Evolutionary conservation across 805 yeast genomes (phyloP).

Genomic region (Metschnikowia lochheadii): DNA sequence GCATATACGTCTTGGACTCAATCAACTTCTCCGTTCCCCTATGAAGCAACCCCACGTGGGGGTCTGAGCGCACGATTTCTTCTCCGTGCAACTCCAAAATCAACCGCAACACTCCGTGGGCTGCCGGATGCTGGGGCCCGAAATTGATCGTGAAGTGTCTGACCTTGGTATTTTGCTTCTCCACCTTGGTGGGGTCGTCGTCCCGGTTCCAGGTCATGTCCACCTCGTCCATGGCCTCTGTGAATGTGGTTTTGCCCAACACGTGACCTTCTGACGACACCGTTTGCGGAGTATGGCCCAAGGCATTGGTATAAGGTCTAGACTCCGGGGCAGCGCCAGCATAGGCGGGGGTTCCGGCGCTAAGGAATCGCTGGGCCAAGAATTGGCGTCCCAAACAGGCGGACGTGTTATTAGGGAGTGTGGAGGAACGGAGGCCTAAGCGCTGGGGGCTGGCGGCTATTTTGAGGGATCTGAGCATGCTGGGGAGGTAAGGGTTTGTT

Average conservation of each 20-base stretch:
- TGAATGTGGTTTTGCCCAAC: constrained; percentile 41
- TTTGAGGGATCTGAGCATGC: constrained; percentile 11
- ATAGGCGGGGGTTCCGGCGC: constrained; percentile 16
- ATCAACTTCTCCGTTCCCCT: constrained; percentile 88
- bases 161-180: constrained; percentile 50
- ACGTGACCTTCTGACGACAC: constrained; percentile 30
- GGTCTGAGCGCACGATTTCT: constrained; percentile 82
- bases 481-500: constrained; percentile 4
- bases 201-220: constrained; percentile 43
- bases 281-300: constrained; percentile 36
- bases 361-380: constrained; percentile 13
- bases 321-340: constrained; percentile 21
- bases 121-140: constrained; percentile 95
- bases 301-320: constrained; percentile 33
- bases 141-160: constrained; percentile 87
- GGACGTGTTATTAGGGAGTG: too few species aligned
- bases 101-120: constrained; percentile 86
- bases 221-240: constrained; percentile 42
- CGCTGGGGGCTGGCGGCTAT: not conserved
- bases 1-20: constrained; percentile 81
- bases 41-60: constrained; percentile 83
- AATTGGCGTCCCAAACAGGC: not conserved
- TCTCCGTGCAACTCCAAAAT: constrained; percentile 86
- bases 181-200: constrained; percentile 41
- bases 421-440: not conserved